Evolutionary conservation across 805 yeast species (phyloP), one percentile per base, ranked within the genome.

Genomic region (Ascoidea tarda): DNA sequence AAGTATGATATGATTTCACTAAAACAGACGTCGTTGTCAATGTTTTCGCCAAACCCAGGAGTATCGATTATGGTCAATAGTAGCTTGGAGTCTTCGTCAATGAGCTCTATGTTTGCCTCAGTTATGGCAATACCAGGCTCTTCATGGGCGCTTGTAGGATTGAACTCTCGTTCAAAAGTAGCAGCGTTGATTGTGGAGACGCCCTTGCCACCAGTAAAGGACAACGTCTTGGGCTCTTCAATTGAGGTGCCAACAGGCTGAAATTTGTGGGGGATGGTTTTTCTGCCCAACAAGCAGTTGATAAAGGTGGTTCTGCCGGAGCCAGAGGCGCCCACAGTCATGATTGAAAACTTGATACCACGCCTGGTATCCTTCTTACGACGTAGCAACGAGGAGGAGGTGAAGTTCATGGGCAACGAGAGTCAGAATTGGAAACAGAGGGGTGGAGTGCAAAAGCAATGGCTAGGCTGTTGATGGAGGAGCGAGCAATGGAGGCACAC

Each of bases 71-170:
- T 70, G 52, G 73, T 77, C 61, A 78, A 71, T 53, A 74, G 66
- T 58, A 82, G 66, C 58, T 75, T 77, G 12, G 77, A 69, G 54
- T 76, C 78, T 56, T 78, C 84, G 62, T 82, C 86, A 51, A 74
- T 61, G 49, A 82, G 72, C 59, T 82, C 87, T 32, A 81, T 73
- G 21, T 72, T 71, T 5, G 83, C 77, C 59, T 79, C 84, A 3
- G 90, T 83, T 58, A 85, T 77, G 6, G 89, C 81, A 53, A 84
- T 79, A 2, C 91, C 90, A 1, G 90, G 84, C 62, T 84, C 90
- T 59, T 76, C 75, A 58, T 75, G 68, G 8, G 83, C 78, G n/a
- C 73, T 64, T 5, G 66, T 56, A 2, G 93, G 81, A 62, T 82
- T 81, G 66, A 85, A 85, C 49, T 73, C 76, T 53, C 78, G 70